Conservation (phyloP, 192 early-diverging fungal genomes). For the Backusella sp. region DNA sequence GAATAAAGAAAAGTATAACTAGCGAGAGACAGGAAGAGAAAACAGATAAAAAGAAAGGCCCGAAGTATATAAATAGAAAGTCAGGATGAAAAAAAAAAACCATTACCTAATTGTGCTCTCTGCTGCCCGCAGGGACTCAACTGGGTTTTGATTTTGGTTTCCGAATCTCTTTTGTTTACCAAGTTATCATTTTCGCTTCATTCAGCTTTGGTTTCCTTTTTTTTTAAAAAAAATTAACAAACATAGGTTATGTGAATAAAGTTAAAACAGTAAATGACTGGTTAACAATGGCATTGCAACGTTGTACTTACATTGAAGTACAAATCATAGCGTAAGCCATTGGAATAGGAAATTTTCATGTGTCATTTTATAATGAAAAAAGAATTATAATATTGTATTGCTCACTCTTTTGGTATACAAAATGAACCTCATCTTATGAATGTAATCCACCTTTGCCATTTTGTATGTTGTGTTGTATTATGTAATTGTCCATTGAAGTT, state of each 20-base stretch:
- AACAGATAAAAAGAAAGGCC: neutral
- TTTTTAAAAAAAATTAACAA: neutral
- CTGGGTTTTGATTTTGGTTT: slow-evolving; percentile 4
- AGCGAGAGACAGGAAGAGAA: neutral
- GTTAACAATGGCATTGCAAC: neutral
- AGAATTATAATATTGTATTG: neutral
- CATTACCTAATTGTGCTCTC: neutral
- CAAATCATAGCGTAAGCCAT: neutral
- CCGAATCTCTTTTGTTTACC: neutral
- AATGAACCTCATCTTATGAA: no score
- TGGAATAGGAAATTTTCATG: neutral
- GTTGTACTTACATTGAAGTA: neutral
- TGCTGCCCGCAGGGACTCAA: neutral
- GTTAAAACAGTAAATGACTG: neutral
- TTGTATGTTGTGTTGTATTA: no score
- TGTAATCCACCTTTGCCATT: no score
- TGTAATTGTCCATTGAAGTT: no score
- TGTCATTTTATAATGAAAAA: neutral
- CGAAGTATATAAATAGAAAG: neutral
- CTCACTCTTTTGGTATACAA: neutral
- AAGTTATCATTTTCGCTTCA: neutral
- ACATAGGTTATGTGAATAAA: neutral
- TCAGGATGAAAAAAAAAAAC: neutral
- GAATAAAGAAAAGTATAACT: neutral
- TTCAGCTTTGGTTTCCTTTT: neutral